Base-by-base conservation (phyloP, 352 stramenopile species). In the Phytophthora sp. region DNA sequence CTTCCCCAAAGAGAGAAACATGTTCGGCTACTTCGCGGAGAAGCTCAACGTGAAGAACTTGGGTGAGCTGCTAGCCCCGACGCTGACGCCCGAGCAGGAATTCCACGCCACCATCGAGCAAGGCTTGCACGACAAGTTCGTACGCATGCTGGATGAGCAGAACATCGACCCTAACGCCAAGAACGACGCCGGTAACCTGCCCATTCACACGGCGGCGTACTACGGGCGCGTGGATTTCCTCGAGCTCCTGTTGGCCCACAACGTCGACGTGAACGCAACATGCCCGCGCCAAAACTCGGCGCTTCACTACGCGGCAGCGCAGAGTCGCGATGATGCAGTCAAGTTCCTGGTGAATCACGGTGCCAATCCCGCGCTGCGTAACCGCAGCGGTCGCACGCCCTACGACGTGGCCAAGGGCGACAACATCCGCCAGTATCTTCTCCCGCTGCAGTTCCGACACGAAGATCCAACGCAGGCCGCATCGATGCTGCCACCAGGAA, bases 11-110 rank as follows among this genome's bases (percentile, higher is more conserved):
- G 21, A 63, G 11, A 30, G 24, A 36, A 59, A 15, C 33, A 96
- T 96, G 89, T 96, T 96, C 59, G 89, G 83, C 60, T 96, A 84
- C 76, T 84, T 96, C 52, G 88, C 86, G 27, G 88, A 96, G 61
- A 93, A 93, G 70, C 83, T 95, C 64, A 96, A 96, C 41, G 85
- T 96, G 47, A 95, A 94, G 75, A 93, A 91, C 61, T 57, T 96
- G 71, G 89, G 86, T 56, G 85, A 95, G 79, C 81, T 95, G 57
- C 69, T 96, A 65, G 89, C 89, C 65, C 89, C 89, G 3, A 92
- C 89, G 52, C 79, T 92, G 58, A 94, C 84, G 55, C 86, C 85
- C n/a, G 86, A 95, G 70, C 86, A 96, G 70, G 84, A 95, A 62
- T 75, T 96, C 33, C 86, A 95, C 55, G 67, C 77, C 18, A 78